Base-by-base conservation (phyloP, 2,329 filamentous ascomycete genomes). In the Nemania serpens region DNA sequence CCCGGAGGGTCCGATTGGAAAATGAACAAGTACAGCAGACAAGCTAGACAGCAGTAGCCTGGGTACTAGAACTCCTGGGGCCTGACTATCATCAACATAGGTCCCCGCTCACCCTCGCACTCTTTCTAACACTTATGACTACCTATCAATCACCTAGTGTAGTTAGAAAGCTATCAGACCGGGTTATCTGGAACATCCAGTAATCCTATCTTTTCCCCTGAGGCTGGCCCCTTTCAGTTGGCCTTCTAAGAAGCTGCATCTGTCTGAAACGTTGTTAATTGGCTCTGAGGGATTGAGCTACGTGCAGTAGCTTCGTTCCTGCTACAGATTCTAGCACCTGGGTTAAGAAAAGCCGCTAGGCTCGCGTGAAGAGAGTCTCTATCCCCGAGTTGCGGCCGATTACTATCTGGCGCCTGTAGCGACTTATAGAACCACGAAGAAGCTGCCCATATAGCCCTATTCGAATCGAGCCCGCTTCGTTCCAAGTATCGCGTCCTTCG, bases 41-140 rank as follows among this genome's bases (percentile, higher is more conserved):
- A 42, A 36, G 17, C 11, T 42, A 41, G 34, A 39, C 20, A 33
- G 11, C 43, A 48, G 45, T 25, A 22, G 15, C 10, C 7, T 17
- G n/a, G 39, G 15, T 48, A 34, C 45, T 48, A 25, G 46, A n/a
- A 55, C 52, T 53, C 41, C 47, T 59, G 56, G 60, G 52, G 59
- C 55, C 55, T 49, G 55, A 42, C 60, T 62, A 62, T 62, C 59
- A 59, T 39, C 50, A 59, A 41, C 55, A 62, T 33, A 11, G 34
- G 36, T 50, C 50, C 54, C 50, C 55, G 50, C 59, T 36, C 53
- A 33, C 43, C 45, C 42, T 58, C 45, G 46, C 42, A 13, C 33
- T 51, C 39, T 39, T 34, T 29, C 37, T 55, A 46, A 39, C 37
- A 25, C 18, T 12, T 12, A 15, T 41, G 15, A 45, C 41, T 39